Evolutionary conservation across 2,329 filamentous ascomycete genomes (phyloP), one percentile per base, ranked within the genome.

Genomic region (Penicillium sp.): DNA sequence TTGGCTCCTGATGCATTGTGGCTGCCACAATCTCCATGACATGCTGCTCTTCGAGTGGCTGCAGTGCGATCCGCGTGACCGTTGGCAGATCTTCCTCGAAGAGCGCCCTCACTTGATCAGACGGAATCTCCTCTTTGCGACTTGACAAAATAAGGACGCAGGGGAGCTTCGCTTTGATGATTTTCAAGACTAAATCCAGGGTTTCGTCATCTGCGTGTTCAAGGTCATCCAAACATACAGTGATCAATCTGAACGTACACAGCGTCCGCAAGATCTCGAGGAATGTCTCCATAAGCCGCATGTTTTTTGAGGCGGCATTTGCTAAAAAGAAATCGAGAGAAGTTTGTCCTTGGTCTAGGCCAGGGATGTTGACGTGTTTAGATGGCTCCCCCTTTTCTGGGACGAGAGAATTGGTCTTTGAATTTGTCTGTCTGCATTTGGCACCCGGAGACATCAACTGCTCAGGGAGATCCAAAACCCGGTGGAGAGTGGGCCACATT

Each of bases 141-240:
- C 85, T 86, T 0, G 90, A 93, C 43, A 95, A 74, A 45, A 95
- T 83, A 27, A 95, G 77, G 16, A 92, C 83, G 73, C 95, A 86
- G 16, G 87, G 89, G 53, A 96, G 81, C 56, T 86, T 86, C 1
- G 86, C 83, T 42, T 79, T 78, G 47, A 95, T 82, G 44, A 96
- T 89, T 61, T 90, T 86, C 13, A 85, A 80, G 33, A 96, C 85
- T 44, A 96, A 75, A 50, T 95, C 89, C 40, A 93, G 73, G 12
- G 87, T 93, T 67, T 96, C 92, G 22, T 87, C 82, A 64, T 96
- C 92, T 6, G 90, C 89, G 67, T 89, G 93, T 61, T 96, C 90
- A 28, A 96, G 73, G 68, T 96, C 92, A 63, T 96, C 92, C 25
- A 96, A 72, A 60, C 85, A 90, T 59, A 95, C 84, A 63, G 89